These are phyloP conservation scores for Pichia sp. DNA, from an alignment of 1,139 yeast genomes.

Conservation along the genomic window DNA sequence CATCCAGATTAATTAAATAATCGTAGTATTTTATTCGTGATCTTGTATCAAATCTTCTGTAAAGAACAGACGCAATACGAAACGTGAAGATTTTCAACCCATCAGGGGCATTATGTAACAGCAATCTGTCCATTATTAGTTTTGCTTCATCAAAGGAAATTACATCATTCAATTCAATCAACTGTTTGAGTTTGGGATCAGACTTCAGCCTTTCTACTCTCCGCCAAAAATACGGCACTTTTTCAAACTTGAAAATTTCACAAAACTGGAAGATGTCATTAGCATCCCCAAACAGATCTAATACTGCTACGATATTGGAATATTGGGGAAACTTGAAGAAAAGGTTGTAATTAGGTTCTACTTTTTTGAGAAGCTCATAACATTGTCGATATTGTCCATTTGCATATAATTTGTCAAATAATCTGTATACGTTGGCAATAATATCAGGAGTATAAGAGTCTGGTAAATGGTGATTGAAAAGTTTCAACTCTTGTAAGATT, in stretches of 20 bases:
- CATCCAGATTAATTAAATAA: slow-evolving; percentile 1
- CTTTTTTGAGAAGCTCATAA: slow-evolving; percentile 6
- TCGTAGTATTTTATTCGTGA: slow-evolving; percentile 5
- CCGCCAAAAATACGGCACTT: slow-evolving; percentile 10
- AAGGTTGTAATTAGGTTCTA: slow-evolving; percentile 5
- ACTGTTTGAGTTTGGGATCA: slow-evolving; percentile 1
- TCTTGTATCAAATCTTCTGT: slow-evolving; percentile 5
- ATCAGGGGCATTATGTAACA: background rate
- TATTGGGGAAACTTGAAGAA: slow-evolving; percentile 11
- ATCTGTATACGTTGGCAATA: slow-evolving; percentile 7
- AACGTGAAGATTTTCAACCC: slow-evolving; percentile 8
- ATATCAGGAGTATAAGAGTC: slow-evolving; percentile 10
- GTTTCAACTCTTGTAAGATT: slow-evolving; percentile 5
- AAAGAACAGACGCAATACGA: slow-evolving; percentile 5
- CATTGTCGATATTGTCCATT: slow-evolving; percentile 9
- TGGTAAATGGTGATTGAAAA: slow-evolving; percentile 5
- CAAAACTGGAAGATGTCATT: slow-evolving; percentile 11
- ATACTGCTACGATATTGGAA: slow-evolving; percentile 7
- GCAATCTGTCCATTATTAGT: background rate
- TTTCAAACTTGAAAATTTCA: slow-evolving; percentile 9
- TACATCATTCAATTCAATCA: no score
- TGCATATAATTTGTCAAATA: slow-evolving; percentile 13
- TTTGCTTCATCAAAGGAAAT: slow-evolving; percentile 3
- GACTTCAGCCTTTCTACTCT: slow-evolving; percentile 4
- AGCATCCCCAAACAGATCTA: slow-evolving; percentile 12